Evolutionary conservation across 2,329 filamentous ascomycete species (phyloP).

Genomic region (Bipolaris sorokiniana): DNA sequence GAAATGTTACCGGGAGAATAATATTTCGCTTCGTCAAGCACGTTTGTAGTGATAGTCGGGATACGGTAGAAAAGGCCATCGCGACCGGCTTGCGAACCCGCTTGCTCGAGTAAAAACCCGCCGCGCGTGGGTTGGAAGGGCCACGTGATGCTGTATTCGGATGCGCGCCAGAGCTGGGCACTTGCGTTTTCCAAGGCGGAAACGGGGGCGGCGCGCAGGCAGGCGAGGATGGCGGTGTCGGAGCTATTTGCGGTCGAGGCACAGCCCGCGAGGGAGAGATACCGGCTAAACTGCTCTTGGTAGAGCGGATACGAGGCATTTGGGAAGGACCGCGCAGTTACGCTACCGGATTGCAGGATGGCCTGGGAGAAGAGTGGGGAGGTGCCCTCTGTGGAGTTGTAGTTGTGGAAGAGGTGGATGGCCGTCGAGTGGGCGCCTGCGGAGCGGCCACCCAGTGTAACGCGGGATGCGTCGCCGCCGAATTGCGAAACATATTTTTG

Average conservation of each 20-base stretch:
- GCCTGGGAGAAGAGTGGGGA: constrained; percentile 37
- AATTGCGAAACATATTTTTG: constrained; percentile 49
- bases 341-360: constrained; percentile 35
- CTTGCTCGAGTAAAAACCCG: constrained; percentile 53
- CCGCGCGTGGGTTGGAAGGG: constrained; percentile 55
- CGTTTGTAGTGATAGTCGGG: constrained; percentile 37
- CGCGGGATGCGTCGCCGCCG: constrained; percentile 47
- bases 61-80: constrained; percentile 35
- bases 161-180: constrained; percentile 42
- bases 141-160: constrained; percentile 51
- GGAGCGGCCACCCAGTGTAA: constrained; percentile 49
- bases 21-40: constrained; percentile 43
- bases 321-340: constrained; percentile 37
- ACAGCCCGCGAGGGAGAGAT: constrained; percentile 28
- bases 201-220: constrained; percentile 49
- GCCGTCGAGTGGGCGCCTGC: constrained; percentile 43
- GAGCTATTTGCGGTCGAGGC: constrained; percentile 24
- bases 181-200: constrained; percentile 46
- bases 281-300: constrained; percentile 31
- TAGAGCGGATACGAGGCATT: constrained; percentile 38
- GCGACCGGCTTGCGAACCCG: constrained; percentile 46
- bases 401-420: constrained; percentile 41
- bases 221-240: constrained; percentile 45
- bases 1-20: constrained; percentile 35
- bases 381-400: constrained; percentile 28